Base-by-base conservation (phyloP, 805 yeast genomes). In the Barnettozyma salicaria region DNA sequence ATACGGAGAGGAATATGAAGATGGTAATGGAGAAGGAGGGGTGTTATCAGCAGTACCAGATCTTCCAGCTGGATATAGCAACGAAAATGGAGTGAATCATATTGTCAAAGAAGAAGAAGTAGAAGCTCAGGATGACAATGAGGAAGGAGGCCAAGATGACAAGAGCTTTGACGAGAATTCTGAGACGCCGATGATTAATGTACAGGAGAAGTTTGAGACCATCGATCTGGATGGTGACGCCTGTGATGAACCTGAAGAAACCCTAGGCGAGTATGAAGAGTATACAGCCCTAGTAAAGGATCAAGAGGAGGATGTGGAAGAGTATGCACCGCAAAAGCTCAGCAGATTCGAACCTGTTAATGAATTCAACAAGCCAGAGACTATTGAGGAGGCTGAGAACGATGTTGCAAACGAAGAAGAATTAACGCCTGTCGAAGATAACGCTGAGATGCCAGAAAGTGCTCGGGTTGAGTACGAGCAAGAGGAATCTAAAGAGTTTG, bases 271-370 rank as follows among this genome's bases (percentile, higher is more conserved):
- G 21, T 32, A 26, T 20, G 49, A 45, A 16, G 41, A 30, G n/a
- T 48, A 45, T 21, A 34, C 39, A 6, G 40, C 35, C 10, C 19
- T 44, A 23, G 30, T 47, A 11, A 25, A 39, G 6, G 41, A 40
- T 13, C 50, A 49, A n/a, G 56, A 50, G 6, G 49, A 49, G 2
- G 53, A 54, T 3, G 48, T 50, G 1, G 53, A 53, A 3, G 53
- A 49, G 14, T 43, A 41, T 40, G 44, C 34, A 21, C 49, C 47
- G 20, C 40, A 41, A 31, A 6, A 33, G 4, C 21, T 36, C 3
- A 27, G 34, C 10, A 23, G 47, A 17, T 46, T 46, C 25, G 40
- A 38, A 12, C 35, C 44, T 6, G 23, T 35, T 9, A 33, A 24
- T 9, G n/a, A n/a, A n/a, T n/a, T n/a, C n/a, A n/a, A n/a, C n/a